phyloP scores from a whole-genome alignment of 306 rosid species.

The Glycine tomentella region DNA sequence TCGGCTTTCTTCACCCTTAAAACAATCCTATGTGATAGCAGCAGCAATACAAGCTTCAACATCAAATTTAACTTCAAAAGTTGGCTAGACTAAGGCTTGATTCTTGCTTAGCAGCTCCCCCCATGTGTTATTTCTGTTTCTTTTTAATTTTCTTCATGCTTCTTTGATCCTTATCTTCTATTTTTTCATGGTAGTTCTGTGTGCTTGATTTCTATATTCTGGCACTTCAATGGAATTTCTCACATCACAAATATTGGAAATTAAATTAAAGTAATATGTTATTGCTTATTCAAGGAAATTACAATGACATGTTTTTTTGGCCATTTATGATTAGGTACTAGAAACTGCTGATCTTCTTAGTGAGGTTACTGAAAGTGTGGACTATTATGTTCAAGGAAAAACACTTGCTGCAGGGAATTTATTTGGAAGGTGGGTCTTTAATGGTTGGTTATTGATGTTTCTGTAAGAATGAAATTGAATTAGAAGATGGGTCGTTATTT shows the following conservation, averaged over 20 bases:
- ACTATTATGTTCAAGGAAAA: slow-evolving; percentile 96
- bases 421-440: slow-evolving; percentile 82
- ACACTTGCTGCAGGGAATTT: slow-evolving; percentile 94
- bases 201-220: no score
- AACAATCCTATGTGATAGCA: background rate
- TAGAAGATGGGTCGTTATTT: slow-evolving; percentile 46
- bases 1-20: background rate
- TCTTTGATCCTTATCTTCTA: background rate
- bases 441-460: slow-evolving; percentile 37
- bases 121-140: background rate
- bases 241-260: background rate
- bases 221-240: no score
- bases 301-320: slow-evolving; percentile 19
- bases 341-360: slow-evolving; percentile 93
- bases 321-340: slow-evolving; percentile 64
- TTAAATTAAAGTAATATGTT: background rate
- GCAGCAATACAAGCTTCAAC: background rate
- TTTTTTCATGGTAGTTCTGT: no score
- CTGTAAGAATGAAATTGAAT: slow-evolving; percentile 55
- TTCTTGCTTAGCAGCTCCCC: background rate
- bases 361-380: slow-evolving; percentile 95
- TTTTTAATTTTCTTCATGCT: background rate
- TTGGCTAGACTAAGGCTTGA: background rate
- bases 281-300: slow-evolving; percentile 26
- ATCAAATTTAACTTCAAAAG: slow-evolving; percentile 4